A percentile compares a stretch with the other conserved stretches of the same genome.
Evolutionary conservation across 306 rosid genomes (phyloP).

Genomic region (Cicer arietinum): DNA sequence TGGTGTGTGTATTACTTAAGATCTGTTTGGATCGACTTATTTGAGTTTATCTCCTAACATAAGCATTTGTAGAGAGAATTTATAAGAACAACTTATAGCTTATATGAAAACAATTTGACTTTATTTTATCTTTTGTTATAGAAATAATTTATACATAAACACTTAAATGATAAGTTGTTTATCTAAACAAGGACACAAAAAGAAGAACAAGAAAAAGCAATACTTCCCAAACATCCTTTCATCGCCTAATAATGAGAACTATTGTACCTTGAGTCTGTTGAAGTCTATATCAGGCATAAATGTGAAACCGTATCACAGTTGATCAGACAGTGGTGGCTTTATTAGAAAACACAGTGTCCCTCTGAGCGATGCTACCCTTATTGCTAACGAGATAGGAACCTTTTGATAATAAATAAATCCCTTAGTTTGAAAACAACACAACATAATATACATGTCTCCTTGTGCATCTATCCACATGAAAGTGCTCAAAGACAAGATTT

Average conservation of each 20-base stretch:
- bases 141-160: neutral
- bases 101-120: neutral
- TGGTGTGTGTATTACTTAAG: neutral
- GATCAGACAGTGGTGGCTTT: slow-evolving; percentile 98
- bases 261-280: slow-evolving; percentile 80
- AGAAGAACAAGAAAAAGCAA: neutral
- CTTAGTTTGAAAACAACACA: slow-evolving; percentile 42
- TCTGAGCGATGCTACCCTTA: slow-evolving; percentile 79
- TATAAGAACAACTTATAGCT: neutral
- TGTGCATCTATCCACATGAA: slow-evolving; percentile 25
- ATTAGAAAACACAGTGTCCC: slow-evolving; percentile 86
- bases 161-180: neutral
- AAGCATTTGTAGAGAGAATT: neutral
- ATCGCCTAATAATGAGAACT: slow-evolving; percentile 35
- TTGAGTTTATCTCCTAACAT: neutral
- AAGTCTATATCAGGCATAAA: slow-evolving; percentile 89
- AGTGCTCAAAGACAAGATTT: slow-evolving; percentile 26
- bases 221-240: neutral
- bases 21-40: neutral
- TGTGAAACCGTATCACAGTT: slow-evolving; percentile 86
- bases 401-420: slow-evolving; percentile 49
- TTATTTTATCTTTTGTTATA: neutral
- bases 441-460: neutral
- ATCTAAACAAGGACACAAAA: neutral
- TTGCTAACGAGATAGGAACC: slow-evolving; percentile 84